A percentile compares a stretch with the other conserved stretches of the same genome.
Evolutionary conservation across 2,329 filamentous ascomycete species (phyloP).

Genomic region (Decorospora gaudefroyi): DNA sequence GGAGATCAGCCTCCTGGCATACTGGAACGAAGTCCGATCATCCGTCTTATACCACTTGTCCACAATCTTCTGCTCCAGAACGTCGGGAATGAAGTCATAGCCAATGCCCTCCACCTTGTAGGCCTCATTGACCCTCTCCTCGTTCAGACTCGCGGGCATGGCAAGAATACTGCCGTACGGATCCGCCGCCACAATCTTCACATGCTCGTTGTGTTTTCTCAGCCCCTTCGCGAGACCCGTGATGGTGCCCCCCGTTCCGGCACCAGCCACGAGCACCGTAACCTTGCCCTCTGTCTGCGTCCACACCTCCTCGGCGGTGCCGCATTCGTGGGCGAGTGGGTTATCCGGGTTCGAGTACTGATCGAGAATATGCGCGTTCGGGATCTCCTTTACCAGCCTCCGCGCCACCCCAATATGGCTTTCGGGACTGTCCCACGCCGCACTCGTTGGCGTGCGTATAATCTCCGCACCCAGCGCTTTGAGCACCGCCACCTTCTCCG

Average conservation of each 20-base stretch:
- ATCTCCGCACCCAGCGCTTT: constrained; percentile 94
- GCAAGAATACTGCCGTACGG: constrained; percentile 91
- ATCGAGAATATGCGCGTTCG: constrained; percentile 95
- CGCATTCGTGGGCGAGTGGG: constrained; percentile 88
- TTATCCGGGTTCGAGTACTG: constrained; percentile 94
- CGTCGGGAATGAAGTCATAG: constrained; percentile 97
- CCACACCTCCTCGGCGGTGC: constrained; percentile 97
- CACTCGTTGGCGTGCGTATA: constrained; percentile 94
- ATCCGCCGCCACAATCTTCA: constrained; percentile 92
- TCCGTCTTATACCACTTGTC: constrained; percentile 99
- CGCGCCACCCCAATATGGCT: constrained; percentile 95
- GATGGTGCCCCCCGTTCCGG: constrained; percentile 94
- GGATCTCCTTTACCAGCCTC: constrained; percentile 90
- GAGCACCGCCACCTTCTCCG: constrained; percentile 94
- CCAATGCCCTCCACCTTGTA: constrained; percentile 99
- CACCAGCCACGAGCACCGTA: constrained; percentile 83
- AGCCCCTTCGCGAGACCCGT: constrained; percentile 85
- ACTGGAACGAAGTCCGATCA: constrained; percentile 86
- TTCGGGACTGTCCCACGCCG: constrained; percentile 91
- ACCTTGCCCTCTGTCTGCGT: constrained; percentile 82
- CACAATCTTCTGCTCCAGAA: constrained; percentile 77
- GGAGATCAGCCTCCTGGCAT: constrained; percentile 85
- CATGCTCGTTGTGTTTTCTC: constrained; percentile 79
- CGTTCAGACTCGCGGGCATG: constrained; percentile 76
- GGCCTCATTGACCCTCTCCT: constrained; percentile 75